A percentile compares a stretch with the other conserved stretches of the same genome.
phyloP scores from a whole-genome alignment of 257 asterid species.

The Solanum ossicruentum region DNA sequence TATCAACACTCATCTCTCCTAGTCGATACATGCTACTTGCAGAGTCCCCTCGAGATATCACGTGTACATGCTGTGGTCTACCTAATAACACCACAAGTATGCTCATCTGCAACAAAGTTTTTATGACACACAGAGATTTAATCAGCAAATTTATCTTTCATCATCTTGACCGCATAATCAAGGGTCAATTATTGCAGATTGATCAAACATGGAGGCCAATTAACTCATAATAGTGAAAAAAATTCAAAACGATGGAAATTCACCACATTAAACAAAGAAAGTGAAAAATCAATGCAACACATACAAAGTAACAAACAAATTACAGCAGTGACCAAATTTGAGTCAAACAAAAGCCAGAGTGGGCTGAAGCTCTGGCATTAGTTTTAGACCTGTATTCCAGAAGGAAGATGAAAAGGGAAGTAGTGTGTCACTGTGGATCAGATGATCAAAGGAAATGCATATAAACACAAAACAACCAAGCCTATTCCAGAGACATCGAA shows the following conservation, averaged over 20 bases:
- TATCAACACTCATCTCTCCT: conserved; percentile 28
- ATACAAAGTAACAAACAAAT: not conserved
- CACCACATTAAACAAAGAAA: too few species aligned
- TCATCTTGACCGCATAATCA: not conserved
- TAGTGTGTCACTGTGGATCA: not conserved
- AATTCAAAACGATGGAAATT: too few species aligned
- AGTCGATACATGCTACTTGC: conserved; percentile 11
- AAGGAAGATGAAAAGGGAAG: not conserved
- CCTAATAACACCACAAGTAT: conserved; percentile 66
- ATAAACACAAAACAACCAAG: not conserved
- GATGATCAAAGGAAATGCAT: not conserved
- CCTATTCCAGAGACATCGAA: not conserved
- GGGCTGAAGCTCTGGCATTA: not conserved
- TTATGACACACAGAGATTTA: not conserved
- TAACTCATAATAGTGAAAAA: not conserved
- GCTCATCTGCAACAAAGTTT: conserved; percentile 48
- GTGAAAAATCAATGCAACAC: not conserved
- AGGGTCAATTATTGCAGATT: not conserved
- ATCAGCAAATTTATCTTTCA: not conserved
- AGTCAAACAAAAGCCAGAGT: not conserved
- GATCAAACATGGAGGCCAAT: not conserved
- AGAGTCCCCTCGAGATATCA: conserved; percentile 54
- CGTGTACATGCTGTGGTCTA: conserved; percentile 75
- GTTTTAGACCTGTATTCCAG: not conserved
- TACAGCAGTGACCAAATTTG: not conserved